Evolutionary conservation across 176 grass and related monocot genomes (phyloP), one percentile per base, ranked within the genome.

Genomic region (Oryza officinalis): DNA sequence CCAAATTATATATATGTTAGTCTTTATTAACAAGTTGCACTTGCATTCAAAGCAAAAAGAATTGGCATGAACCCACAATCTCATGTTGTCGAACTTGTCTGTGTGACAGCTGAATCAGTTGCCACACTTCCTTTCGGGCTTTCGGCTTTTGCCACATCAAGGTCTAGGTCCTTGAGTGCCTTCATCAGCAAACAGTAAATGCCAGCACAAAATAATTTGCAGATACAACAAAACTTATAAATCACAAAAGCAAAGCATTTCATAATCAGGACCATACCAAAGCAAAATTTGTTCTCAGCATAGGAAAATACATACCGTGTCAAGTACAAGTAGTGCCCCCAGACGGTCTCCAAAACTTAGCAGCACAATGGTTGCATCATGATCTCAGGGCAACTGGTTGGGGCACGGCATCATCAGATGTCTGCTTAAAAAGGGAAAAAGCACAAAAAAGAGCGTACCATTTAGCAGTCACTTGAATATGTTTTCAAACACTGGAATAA

Each of bases 311-410:
- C 70, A 87, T 83, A 97, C 90, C 80, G 92, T 93, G 38, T 97
- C 95, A 87, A 97, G 88, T 69, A 97, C 95, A 87, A 97, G 88
- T 65, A 97, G 54, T 77, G 92, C 86, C 26, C 92, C 92, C 75
- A 97, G 81, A 77, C 92, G 86, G 46, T 97, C 90, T 20, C 90
- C 92, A 86, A 97, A 94, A 87, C 95, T 97, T 63, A 97, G 79
- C 65, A 92, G 88, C 35, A 97, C 95, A 45, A 97, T 89, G 69
- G 95, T 97, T 64, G 95, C 86, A 86, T 94, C 88, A 63, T 86
- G 75, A 50, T 97, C 90, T 64, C 80, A 89, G 72, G 70, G 94
- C 84, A 32, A 94, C 87, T 84, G 95, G 92, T 59, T 84, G 84
- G 46, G 95, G 92, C 67, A 97, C 74, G 78, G 68, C 40, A 33